Conservation (phyloP, 2,329 filamentous ascomycete species). For the Trematosphaeria pertusa region DNA sequence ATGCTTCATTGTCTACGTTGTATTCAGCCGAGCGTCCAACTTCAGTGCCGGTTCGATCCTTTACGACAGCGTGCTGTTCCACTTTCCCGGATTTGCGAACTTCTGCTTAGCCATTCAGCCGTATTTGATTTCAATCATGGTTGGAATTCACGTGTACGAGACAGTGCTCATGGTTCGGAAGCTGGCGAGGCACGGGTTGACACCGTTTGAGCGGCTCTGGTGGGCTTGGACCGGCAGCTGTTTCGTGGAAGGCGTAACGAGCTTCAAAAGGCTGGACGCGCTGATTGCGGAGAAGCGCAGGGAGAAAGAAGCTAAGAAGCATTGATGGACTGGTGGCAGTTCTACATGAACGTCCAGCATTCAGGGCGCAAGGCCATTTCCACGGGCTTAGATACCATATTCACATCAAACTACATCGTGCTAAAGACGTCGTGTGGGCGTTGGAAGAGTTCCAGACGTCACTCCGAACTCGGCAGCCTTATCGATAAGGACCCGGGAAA, state of each 20-base stretch:
- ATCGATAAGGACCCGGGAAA: background rate
- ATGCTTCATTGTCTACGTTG: slow-evolving; percentile 39
- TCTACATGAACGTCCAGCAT: background rate
- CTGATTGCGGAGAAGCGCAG: slow-evolving; percentile 33
- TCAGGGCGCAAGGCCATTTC: no score
- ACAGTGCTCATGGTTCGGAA: slow-evolving; percentile 56
- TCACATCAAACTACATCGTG: no score
- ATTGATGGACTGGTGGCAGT: slow-evolving; percentile 21
- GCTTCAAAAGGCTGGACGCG: slow-evolving; percentile 50
- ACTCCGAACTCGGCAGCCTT: no score
- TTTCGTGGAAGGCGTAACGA: slow-evolving; percentile 61
- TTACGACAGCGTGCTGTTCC: slow-evolving; percentile 53
- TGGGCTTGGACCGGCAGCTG: slow-evolving; percentile 61
- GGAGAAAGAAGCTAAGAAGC: slow-evolving; percentile 45
- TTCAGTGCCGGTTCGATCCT: slow-evolving; percentile 43
- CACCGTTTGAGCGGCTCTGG: slow-evolving; percentile 56
- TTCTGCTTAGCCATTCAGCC: slow-evolving; percentile 67
- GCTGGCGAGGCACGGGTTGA: slow-evolving; percentile 61
- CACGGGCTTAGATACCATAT: no score
- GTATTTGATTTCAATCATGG: slow-evolving; percentile 63
- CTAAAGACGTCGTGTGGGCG: no score
- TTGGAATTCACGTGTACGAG: slow-evolving; percentile 72
- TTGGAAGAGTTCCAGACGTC: no score
- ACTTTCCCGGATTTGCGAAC: slow-evolving; percentile 62
- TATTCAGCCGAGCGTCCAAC: slow-evolving; percentile 36